A percentile compares a stretch with the other conserved stretches of the same genome.
These are phyloP conservation scores for Pseudophaeomoniella oleicola DNA, from an alignment of 2,329 filamentous ascomycete genomes.

Conservation along the genomic window DNA sequence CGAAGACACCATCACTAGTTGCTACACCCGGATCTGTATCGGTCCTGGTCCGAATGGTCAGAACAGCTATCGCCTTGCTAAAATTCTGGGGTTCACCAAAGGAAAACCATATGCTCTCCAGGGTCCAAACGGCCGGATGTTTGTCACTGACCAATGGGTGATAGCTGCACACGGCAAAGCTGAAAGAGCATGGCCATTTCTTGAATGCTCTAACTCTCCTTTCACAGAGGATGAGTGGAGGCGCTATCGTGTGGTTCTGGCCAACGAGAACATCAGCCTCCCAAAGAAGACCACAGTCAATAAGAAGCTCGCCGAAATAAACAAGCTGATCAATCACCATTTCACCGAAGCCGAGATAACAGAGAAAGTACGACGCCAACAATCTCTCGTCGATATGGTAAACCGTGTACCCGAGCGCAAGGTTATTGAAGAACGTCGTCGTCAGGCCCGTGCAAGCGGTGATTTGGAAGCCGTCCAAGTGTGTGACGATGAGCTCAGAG, in stretches of 20 bases:
- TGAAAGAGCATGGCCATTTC: constrained; percentile 75
- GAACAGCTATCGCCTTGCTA: constrained; percentile 73
- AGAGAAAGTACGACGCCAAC: constrained; percentile 59
- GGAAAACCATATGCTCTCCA: constrained; percentile 75
- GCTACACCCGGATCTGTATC: constrained; percentile 73
- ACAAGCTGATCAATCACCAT: constrained; percentile 58
- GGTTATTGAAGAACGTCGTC: constrained; percentile 48
- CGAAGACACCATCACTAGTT: constrained; percentile 64
- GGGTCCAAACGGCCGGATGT: constrained; percentile 55
- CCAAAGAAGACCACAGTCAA: constrained; percentile 58
- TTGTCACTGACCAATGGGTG: constrained; percentile 77
- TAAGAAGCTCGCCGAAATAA: constrained; percentile 68
- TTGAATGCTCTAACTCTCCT: constrained; percentile 69
- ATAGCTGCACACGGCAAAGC: constrained; percentile 69
- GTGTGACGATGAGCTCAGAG: constrained; percentile 33
- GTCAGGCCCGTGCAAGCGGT: constrained; percentile 49
- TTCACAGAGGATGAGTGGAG: constrained; percentile 80
- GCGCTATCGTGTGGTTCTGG: constrained; percentile 62
- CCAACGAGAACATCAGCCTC: constrained; percentile 55
- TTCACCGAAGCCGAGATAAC: constrained; percentile 77
- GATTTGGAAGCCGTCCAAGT: constrained; percentile 42
- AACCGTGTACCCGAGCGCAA: constrained; percentile 50
- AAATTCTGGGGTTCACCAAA: constrained; percentile 76
- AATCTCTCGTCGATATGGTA: constrained; percentile 50
- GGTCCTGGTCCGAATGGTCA: constrained; percentile 61